These are phyloP conservation scores for Lecanicillium sp. DNA, from an alignment of 2,329 filamentous ascomycete species.

Conservation along the genomic window DNA sequence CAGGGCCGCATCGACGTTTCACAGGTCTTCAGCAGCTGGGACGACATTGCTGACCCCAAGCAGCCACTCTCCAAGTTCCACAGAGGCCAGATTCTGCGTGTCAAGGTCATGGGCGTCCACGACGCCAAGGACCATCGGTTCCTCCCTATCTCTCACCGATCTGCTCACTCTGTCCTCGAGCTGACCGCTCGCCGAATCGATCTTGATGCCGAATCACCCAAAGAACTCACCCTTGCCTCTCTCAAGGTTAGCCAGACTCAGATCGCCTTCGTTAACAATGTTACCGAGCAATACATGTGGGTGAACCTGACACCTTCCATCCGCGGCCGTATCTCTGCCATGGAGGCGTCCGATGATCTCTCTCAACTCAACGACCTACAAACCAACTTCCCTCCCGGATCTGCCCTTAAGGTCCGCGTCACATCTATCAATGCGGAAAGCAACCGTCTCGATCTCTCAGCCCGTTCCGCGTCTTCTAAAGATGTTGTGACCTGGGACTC, in stretches of 20 bases:
- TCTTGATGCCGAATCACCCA: conserved; percentile 38
- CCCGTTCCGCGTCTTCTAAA: conserved; percentile 50
- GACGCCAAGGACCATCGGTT: conserved; percentile 88
- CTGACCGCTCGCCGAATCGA: conserved; percentile 74
- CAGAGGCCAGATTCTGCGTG: conserved; percentile 62
- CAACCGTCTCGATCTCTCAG: conserved; percentile 78
- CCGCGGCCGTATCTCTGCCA: conserved; percentile 71
- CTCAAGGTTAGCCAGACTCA: conserved; percentile 66
- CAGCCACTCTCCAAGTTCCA: conserved; percentile 69
- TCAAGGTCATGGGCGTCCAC: conserved; percentile 79
- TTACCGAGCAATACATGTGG: conserved; percentile 75
- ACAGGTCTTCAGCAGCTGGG: conserved; percentile 82
- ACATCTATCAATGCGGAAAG: conserved; percentile 65
- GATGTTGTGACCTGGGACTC: conserved; percentile 59
- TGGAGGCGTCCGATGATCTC: conserved; percentile 84
- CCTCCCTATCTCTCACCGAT: conserved; percentile 81
- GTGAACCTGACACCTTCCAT: conserved; percentile 85
- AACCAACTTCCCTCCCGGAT: conserved; percentile 83
- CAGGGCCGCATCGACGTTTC: conserved; percentile 92
- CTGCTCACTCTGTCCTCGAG: conserved; percentile 77
- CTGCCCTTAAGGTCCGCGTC: conserved; percentile 75
- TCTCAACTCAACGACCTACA: conserved; percentile 70
- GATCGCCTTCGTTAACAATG: conserved; percentile 87
- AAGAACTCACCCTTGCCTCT: conserved; percentile 63
- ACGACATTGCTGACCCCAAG: conserved; percentile 78